These are phyloP conservation scores for Hirschioporus abietinus DNA, from an alignment of 768 basidiomycete species.

Conservation along the genomic window DNA sequence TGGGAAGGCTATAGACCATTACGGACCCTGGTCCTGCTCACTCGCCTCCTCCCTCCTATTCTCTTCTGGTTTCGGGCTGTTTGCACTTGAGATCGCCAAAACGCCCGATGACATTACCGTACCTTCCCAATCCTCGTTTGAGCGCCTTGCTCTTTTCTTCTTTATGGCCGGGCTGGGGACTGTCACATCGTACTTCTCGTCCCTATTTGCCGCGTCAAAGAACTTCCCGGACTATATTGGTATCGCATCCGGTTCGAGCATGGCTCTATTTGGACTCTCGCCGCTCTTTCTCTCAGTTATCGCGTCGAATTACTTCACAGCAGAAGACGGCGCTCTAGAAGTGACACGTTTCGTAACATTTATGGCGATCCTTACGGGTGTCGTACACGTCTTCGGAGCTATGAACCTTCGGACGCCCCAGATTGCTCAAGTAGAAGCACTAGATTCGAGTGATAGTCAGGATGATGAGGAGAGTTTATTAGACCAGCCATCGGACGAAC, in stretches of 20 bases:
- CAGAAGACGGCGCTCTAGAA: conserved; percentile 34
- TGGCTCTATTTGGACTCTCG: conserved; percentile 77
- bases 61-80: conserved; percentile 53
- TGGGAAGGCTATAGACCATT: conserved; percentile 61
- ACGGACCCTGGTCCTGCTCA: conserved; percentile 67
- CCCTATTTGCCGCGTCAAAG: conserved; percentile 70
- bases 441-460: neutral
- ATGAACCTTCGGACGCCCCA: conserved; percentile 32
- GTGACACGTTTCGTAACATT: conserved; percentile 50
- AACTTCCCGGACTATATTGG: conserved; percentile 62
- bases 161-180: conserved; percentile 62
- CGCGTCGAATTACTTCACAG: conserved; percentile 58
- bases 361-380: conserved; percentile 48
- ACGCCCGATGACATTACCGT: conserved; percentile 33
- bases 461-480: neutral
- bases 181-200: conserved; percentile 75
- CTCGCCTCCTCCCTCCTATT: conserved; percentile 56
- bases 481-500: conserved; percentile 23
- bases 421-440: conserved; percentile 11
- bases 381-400: conserved; percentile 50
- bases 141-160: conserved; percentile 51
- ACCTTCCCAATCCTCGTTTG: conserved; percentile 41
- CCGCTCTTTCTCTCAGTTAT: conserved; percentile 66
- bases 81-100: conserved; percentile 51
- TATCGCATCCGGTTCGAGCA: conserved; percentile 57